Evolutionary conservation across 441 rosid species (phyloP), one percentile per base, ranked within the genome.

Genomic region (Omphalea diandra): DNA sequence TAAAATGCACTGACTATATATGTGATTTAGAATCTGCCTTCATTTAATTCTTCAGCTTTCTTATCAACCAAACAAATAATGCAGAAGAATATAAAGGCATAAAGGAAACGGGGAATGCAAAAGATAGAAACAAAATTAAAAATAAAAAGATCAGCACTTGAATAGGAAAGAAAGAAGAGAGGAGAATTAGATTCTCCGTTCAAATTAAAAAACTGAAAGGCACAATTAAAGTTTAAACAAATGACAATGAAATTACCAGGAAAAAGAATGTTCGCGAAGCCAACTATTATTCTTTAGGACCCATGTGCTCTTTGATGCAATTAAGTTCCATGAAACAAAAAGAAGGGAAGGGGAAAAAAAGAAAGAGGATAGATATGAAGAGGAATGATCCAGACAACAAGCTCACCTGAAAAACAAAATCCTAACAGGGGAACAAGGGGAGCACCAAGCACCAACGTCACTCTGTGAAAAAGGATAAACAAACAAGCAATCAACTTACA

Each of bases 161-260:
- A 35, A 67, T 20, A 57, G 58, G 32, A 53, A 41, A 56, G 52
- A 35, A 53, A 63, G 10, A 7, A 32, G 41, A 50, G 47, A 69
- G 24, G 50, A 71, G 84, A 75, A 79, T 73, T 59, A 74, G 77
- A 77, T 80, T 71, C 81, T 72, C 41, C 49, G 47, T 59, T 41
- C 11, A 73, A 56, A 62, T 24, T 10, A 26, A 24, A 40, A 41
- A 53, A 15, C 35, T 31, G 61, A 60, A 67, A 31, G 27, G 43
- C 67, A 27, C 12, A n/a, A 36, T 35, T 20, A 41, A n/a, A n/a
- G n/a, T n/a, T n/a, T n/a, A n/a, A n/a, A n/a, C n/a, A n/a, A 67
- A n/a, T 32, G 65, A 24, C 26, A 57, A 17, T 26, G 60, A 43
- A 41, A 63, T 63, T 40, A 15, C 33, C 32, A 63, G 38, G 54